Conservation (phyloP, 1,284 basidiomycete species). For the Xerocomus nothofagi region DNA sequence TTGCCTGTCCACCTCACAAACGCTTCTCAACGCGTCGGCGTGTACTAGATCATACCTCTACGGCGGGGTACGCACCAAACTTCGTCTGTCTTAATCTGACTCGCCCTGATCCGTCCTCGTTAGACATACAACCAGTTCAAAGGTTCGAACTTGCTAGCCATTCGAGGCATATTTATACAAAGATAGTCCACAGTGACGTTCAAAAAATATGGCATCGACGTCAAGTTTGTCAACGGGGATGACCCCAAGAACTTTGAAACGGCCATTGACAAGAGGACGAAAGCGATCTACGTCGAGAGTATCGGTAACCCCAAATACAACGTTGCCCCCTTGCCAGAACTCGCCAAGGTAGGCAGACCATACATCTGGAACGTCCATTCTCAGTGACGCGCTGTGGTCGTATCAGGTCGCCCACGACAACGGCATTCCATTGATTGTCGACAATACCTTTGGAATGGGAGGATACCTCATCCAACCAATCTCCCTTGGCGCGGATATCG, state of each 20-base stretch:
- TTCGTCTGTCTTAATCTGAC: background rate
- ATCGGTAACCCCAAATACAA: conserved; percentile 87
- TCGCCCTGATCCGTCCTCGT: background rate
- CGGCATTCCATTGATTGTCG: conserved; percentile 79
- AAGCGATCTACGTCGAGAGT: conserved; percentile 79
- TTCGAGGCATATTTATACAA: background rate
- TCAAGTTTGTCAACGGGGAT: conserved; percentile 72
- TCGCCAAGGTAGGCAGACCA: conserved; percentile 59
- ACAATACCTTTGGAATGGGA: conserved; percentile 90
- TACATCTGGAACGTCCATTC: background rate
- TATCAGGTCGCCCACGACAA: conserved; percentile 69
- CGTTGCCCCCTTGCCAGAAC: conserved; percentile 67
- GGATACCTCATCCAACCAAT: conserved; percentile 63
- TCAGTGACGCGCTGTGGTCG: background rate
- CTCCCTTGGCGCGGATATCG: conserved; percentile 80
- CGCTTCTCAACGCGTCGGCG: background rate
- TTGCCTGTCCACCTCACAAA: background rate
- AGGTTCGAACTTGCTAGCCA: conserved; percentile 41
- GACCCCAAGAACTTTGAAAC: conserved; percentile 67
- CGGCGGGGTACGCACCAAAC: conserved; percentile 52
- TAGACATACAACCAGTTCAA: conserved; percentile 90
- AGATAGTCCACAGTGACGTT: conserved; percentile 54
- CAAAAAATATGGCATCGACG: conserved; percentile 76
- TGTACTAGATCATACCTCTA: conserved; percentile 56
- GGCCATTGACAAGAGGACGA: conserved; percentile 77